Conservation (phyloP, 108 stramenopile species). For the Cyclotella kingstonii region DNA sequence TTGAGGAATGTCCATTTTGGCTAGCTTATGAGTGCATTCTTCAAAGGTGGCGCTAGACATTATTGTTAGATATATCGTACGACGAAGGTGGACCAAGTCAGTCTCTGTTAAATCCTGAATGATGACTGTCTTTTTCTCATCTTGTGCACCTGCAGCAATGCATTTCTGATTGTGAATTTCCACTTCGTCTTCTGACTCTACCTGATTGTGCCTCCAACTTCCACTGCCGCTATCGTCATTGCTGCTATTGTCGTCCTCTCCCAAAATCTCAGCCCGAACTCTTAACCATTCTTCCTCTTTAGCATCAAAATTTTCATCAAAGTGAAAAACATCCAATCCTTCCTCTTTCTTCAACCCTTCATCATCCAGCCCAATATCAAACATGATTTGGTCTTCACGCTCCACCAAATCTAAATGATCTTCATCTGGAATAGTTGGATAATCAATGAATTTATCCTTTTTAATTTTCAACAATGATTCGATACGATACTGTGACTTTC, state of each 20-base stretch:
- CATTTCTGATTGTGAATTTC: slow-evolving; percentile 45
- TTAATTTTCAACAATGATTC: slow-evolving; percentile 86
- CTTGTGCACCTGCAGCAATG: neutral
- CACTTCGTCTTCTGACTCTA: slow-evolving; percentile 55
- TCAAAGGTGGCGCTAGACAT: slow-evolving; percentile 98
- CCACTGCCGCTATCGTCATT: slow-evolving; percentile 53
- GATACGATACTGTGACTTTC: slow-evolving; percentile 93
- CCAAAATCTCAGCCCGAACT: slow-evolving; percentile 92
- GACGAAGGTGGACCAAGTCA: slow-evolving; percentile 95
- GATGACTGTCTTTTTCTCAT: slow-evolving; percentile 43
- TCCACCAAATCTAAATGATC: slow-evolving; percentile 97
- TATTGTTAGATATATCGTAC: slow-evolving; percentile 98
- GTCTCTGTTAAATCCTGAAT: slow-evolving; percentile 84
- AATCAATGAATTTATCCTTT: slow-evolving; percentile 84
- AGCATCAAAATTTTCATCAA: slow-evolving; percentile 81
- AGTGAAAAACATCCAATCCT: slow-evolving; percentile 77
- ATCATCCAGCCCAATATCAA: slow-evolving; percentile 94
- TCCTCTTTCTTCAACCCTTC: slow-evolving; percentile 88
- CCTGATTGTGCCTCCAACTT: slow-evolving; percentile 43
- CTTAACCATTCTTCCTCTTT: slow-evolving; percentile 86
- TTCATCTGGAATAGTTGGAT: slow-evolving; percentile 68
- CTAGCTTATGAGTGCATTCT: slow-evolving; percentile 98
- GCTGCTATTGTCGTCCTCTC: slow-evolving; percentile 63
- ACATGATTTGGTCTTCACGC: slow-evolving; percentile 96
- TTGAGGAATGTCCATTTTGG: slow-evolving; percentile 89